Evolutionary conservation across 352 stramenopile species (phyloP), one percentile per base, ranked within the genome.

Genomic region (Globisporangium irregulare): DNA sequence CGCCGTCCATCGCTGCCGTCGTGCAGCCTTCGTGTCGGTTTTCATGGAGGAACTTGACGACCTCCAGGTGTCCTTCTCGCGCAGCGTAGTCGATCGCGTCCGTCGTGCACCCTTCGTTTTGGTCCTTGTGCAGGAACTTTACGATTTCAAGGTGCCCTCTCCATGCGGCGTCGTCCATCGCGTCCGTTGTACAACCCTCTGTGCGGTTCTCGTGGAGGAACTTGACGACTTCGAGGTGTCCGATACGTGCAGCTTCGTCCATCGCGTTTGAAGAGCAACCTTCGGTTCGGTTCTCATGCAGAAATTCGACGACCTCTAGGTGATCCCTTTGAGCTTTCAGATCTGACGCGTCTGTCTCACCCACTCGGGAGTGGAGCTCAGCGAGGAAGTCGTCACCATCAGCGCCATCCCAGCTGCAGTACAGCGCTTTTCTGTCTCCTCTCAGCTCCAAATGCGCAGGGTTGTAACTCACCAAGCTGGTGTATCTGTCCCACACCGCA

Each of bases 171-270:
- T 14, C 15, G 34, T 55, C 25, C 36, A 64, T 18, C 22, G 59
- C 38, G 12, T 64, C 41, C 0, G 22, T 22, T n/a, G 41, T 55
- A 24, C 38, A 41, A 7, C 38, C 38, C 4, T 55, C 59, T 0
- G n/a, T 18, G 12, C 25, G 36, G n/a, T 64, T 18, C 25, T 55
- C 36, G 18, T 64, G 59, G 1, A 64, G 41, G 25, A 64, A 64
- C 22, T 34, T 14, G 12, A 55, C 34, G 12, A 64, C 36, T 24
- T 54, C 38, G 59, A 64, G 22, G 24, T 64, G 59, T 32, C 59
- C 59, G 24, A 55, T 56, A 14, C 24, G n/a, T 15, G 59, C 38
- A 15, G 41, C 38, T 18, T 29, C 18, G 24, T 54, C 36, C 59
- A 64, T 54, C 29, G 59, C 59, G 14, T 55, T 10, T 4, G 2